Evolutionary conservation across 768 basidiomycete genomes (phyloP), one percentile per base, ranked within the genome.

Genomic region (Hygrocybe punicea): DNA sequence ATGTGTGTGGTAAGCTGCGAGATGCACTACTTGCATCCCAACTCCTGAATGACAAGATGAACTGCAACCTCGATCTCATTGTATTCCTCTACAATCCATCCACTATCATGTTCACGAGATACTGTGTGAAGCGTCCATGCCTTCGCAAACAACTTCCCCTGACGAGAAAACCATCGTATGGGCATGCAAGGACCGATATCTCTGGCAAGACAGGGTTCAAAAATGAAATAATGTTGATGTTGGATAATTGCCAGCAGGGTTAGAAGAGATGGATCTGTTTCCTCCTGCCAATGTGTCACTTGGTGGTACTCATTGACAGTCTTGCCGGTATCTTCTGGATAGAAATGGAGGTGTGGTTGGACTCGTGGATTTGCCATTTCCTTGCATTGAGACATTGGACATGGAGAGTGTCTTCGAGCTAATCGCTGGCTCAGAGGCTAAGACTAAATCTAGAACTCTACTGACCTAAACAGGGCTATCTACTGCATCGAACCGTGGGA

Each of bases 341-440:
- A 72, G 53, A 71, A 69, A 2, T 49, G 44, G 0, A 77, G 59
- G 42, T 73, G 63, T 1, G 61, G 57, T 0, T 69, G 64, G 10
- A 77, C 68, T n/a, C 39, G 24, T 0, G 73, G 73, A 53, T 77
- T 77, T 5, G 70, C 61, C 65, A 74, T 71, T 65, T 76, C 76
- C 73, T 75, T n/a, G n/a, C n/a, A n/a, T n/a, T n/a, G n/a, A n/a
- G n/a, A n/a, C n/a, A n/a, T n/a, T n/a, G n/a, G n/a, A n/a, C n/a
- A n/a, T n/a, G n/a, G n/a, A n/a, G n/a, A n/a, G n/a, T n/a, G n/a
- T n/a, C n/a, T n/a, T n/a, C n/a, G n/a, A n/a, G n/a, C n/a, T n/a
- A n/a, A n/a, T n/a, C n/a, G n/a, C n/a, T n/a, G n/a, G n/a, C n/a
- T n/a, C n/a, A n/a, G n/a, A n/a, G n/a, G n/a, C n/a, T n/a, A n/a